Conservation (phyloP, 2,329 filamentous ascomycete species). For the Claviceps citrina region DNA sequence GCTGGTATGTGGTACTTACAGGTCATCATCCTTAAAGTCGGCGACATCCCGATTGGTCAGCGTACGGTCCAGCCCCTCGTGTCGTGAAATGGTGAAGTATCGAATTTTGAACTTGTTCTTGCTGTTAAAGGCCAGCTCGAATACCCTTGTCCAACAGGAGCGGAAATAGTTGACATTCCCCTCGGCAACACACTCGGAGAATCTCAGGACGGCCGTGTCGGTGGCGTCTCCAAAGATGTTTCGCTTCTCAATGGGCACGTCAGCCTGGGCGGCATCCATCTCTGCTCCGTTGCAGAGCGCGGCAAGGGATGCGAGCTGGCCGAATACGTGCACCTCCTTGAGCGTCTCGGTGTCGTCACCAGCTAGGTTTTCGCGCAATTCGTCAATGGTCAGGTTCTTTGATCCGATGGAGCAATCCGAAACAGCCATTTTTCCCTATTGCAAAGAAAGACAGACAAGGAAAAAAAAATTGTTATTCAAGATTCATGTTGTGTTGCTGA, state of each 20-base stretch:
- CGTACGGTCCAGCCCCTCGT: conserved; percentile 19
- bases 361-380: conserved; percentile 27
- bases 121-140: conserved; percentile 61
- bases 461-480: not conserved
- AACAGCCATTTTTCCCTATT: conserved; percentile 58
- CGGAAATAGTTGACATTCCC: conserved; percentile 44
- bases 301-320: conserved; percentile 44
- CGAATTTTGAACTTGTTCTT: conserved; percentile 74
- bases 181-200: conserved; percentile 44
- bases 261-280: conserved; percentile 50
- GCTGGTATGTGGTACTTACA: conserved; percentile 19
- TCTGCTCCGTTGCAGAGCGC: conserved; percentile 62
- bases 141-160: conserved; percentile 48
- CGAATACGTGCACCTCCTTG: conserved; percentile 19
- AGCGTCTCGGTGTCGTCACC: conserved; percentile 18
- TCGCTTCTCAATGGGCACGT: conserved; percentile 42
- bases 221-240: conserved; percentile 63
- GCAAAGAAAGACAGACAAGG: not conserved
- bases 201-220: conserved; percentile 57
- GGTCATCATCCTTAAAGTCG: conserved; percentile 21
- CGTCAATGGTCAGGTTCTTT: conserved; percentile 32
- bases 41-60: conserved; percentile 21
- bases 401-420: conserved; percentile 49
- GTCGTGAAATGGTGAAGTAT: conserved; percentile 32
- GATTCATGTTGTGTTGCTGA: not conserved